These are phyloP conservation scores for Gilbertella persicaria DNA, from an alignment of 371 early-diverging fungal species.

Conservation along the genomic window DNA sequence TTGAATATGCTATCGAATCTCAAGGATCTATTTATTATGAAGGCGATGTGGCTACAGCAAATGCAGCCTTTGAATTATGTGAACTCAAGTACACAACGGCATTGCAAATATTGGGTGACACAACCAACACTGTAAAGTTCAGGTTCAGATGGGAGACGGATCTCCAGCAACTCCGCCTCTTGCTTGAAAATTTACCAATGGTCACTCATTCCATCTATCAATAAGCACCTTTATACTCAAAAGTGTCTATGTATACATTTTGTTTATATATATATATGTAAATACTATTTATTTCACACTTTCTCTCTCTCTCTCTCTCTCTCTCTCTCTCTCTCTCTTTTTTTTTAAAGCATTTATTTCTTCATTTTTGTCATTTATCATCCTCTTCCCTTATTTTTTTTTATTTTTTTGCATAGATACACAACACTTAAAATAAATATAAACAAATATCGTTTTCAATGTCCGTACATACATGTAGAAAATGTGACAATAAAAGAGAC, in stretches of 20 bases:
- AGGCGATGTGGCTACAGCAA: conserved; percentile 19
- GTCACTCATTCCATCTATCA: conserved; percentile 17
- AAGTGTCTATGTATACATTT: background rate
- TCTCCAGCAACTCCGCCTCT: conserved; percentile 19
- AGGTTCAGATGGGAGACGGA: conserved; percentile 27
- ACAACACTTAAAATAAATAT: too few relatives aligned
- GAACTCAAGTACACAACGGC: conserved; percentile 11
- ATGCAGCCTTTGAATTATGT: conserved; percentile 22
- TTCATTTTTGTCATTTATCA: too few relatives aligned
- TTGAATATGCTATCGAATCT: conserved; percentile 28
- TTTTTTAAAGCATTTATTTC: too few relatives aligned
- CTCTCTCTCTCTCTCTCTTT: too few relatives aligned
- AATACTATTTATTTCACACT: too few relatives aligned
- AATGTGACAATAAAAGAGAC: background rate
- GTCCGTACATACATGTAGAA: too few relatives aligned
- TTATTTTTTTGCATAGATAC: too few relatives aligned
- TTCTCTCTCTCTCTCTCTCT: too few relatives aligned
- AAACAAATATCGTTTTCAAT: too few relatives aligned
- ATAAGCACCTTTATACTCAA: too few relatives aligned
- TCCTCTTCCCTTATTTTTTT: too few relatives aligned
- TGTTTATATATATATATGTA: background rate
- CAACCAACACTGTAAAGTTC: conserved; percentile 20
- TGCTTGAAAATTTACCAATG: conserved; percentile 13
- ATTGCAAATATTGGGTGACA: conserved; percentile 16
- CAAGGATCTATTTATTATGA: conserved; percentile 34